Evolutionary conservation across 768 basidiomycete genomes (phyloP).

Genomic region (Serendipita sp.): DNA sequence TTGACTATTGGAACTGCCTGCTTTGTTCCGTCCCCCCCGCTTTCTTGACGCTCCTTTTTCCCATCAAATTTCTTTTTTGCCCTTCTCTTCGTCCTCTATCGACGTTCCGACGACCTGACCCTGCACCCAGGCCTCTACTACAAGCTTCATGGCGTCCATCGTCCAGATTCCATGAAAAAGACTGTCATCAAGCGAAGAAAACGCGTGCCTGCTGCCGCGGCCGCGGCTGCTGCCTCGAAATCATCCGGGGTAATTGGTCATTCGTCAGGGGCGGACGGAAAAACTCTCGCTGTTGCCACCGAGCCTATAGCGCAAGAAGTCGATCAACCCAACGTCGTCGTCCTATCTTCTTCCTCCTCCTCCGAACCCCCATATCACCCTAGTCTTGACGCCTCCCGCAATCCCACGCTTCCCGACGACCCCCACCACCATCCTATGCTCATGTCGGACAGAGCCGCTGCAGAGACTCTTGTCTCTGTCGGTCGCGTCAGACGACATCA

Average conservation of each 20-base stretch:
- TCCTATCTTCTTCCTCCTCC: conserved; percentile 5
- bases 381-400: not conserved
- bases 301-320: not conserved
- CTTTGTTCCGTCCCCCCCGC: not conserved
- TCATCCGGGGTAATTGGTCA: conserved; percentile 1
- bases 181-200: conserved; percentile 96
- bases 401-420: not conserved
- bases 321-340: conserved; percentile 3
- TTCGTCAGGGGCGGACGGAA: conserved; percentile 4
- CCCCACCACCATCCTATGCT: conserved; percentile 18
- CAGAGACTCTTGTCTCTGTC: conserved; percentile 75
- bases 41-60: not conserved
- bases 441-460: conserved; percentile 74
- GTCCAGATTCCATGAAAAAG: conserved; percentile 98
- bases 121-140: conserved; percentile 69
- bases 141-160: conserved; percentile 92
- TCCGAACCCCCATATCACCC: conserved; percentile 1
- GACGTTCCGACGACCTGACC: not conserved
- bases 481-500: conserved; percentile 28
- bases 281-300: not conserved
- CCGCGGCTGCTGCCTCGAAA: conserved; percentile 17
- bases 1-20: no score
- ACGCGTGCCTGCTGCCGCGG: conserved; percentile 76
- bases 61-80: not conserved
- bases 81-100: not conserved